Conservation (phyloP, 1,284 basidiomycete genomes). For the Peniophora sp. region DNA sequence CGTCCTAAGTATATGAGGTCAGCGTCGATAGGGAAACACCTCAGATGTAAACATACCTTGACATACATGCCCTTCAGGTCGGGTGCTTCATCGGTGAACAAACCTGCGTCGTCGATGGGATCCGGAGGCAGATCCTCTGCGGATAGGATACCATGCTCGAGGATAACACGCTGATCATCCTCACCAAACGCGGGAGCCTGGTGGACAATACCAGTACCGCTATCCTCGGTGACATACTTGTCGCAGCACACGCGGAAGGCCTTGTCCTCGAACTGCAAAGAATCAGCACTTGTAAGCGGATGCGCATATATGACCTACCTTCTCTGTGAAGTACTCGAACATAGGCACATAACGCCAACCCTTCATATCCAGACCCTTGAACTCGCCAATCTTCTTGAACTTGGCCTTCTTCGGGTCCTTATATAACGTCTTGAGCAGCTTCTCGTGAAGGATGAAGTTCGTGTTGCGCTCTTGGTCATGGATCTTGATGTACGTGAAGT, state of each 20-base stretch:
- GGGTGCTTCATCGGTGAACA: constrained; percentile 83
- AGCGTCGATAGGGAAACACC: background rate
- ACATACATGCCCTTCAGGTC: constrained; percentile 91
- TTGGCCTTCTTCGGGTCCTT: constrained; percentile 98
- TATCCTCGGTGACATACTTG: constrained; percentile 88
- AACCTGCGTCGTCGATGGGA: constrained; percentile 87
- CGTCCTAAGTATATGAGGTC: constrained; percentile 45
- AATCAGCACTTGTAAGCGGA: background rate
- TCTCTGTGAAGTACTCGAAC: constrained; percentile 94
- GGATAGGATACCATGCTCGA: constrained; percentile 76
- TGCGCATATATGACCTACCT: constrained; percentile 40
- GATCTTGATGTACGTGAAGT: constrained; percentile 96
- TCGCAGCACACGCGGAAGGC: constrained; percentile 90
- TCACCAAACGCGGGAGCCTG: constrained; percentile 99
- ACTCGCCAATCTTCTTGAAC: constrained; percentile 85
- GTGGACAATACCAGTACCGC: constrained; percentile 98
- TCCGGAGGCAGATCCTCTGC: constrained; percentile 93
- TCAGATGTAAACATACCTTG: constrained; percentile 51
- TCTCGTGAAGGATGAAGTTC: constrained; percentile 92
- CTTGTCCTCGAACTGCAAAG: constrained; percentile 74
- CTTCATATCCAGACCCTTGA: constrained; percentile 88
- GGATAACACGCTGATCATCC: constrained; percentile 93
- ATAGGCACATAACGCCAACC: constrained; percentile 96
- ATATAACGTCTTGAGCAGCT: constrained; percentile 85
- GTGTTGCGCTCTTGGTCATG: constrained; percentile 84